These are phyloP conservation scores for Anthracocystis walkeri DNA, from an alignment of 1,284 basidiomycete species.

Conservation along the genomic window DNA sequence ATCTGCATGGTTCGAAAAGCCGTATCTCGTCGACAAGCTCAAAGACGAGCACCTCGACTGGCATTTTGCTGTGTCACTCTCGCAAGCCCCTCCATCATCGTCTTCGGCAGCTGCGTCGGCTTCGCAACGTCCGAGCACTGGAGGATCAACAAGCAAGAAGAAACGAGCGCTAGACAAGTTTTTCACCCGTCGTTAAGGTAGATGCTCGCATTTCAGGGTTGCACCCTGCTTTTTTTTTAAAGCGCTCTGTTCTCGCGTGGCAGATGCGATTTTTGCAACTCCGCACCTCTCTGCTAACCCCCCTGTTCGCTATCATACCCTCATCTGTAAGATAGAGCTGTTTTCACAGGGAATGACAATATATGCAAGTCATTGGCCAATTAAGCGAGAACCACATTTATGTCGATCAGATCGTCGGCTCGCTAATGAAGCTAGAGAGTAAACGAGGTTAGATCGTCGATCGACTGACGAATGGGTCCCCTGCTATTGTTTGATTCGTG, in stretches of 20 bases:
- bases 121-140: neutral
- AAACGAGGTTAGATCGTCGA: constrained; percentile 6
- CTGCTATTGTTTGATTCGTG: constrained; percentile 1
- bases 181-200: constrained; percentile 25
- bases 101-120: constrained; percentile 1
- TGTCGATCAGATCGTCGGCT: constrained; percentile 7
- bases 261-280: constrained; percentile 12
- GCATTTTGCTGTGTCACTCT: constrained; percentile 60
- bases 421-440: neutral
- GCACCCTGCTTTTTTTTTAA: constrained; percentile 29
- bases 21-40: constrained; percentile 41
- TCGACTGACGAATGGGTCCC: constrained; percentile 2
- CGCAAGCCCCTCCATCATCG: constrained; percentile 27
- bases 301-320: neutral
- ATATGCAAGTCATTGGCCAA: neutral
- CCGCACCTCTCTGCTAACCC: neutral
- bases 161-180: constrained; percentile 42
- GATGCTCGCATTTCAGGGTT: constrained; percentile 12
- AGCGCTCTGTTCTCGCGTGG: too few species aligned
- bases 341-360: neutral
- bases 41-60: constrained; percentile 61
- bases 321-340: neutral
- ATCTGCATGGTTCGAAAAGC: constrained; percentile 43
- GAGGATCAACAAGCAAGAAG: constrained; percentile 22
- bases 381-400: neutral